Conservation (phyloP, 2,329 filamentous ascomycete species). For the Aspergillus clavatus region DNA sequence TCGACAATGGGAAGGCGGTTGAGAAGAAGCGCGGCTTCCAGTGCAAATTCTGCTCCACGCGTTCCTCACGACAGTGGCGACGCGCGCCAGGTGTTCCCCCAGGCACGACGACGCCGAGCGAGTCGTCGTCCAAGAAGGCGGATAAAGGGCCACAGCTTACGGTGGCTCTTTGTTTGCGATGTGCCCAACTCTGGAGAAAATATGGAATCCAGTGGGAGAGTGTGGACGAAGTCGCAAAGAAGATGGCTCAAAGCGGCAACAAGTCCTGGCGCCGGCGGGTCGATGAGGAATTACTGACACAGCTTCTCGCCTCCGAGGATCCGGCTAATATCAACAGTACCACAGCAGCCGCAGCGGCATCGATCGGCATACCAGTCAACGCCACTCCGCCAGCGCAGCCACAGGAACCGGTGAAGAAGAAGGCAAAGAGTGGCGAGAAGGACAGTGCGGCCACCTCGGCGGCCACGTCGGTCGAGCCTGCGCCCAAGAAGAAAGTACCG, state of each 20-base stretch:
- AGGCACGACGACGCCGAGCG: conserved; percentile 62
- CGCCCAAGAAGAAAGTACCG: conserved; percentile 59
- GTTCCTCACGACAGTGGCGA: conserved; percentile 82
- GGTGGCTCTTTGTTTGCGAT: conserved; percentile 81
- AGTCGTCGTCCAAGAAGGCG: conserved; percentile 63
- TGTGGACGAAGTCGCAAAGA: conserved; percentile 83
- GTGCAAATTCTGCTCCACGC: conserved; percentile 87
- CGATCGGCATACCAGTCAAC: conserved; percentile 39
- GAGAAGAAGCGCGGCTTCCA: conserved; percentile 77
- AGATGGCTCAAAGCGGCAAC: conserved; percentile 72
- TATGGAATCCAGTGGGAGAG: conserved; percentile 97
- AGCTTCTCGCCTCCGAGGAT: conserved; percentile 44
- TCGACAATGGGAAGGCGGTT: conserved; percentile 79
- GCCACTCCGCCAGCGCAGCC: conserved; percentile 28
- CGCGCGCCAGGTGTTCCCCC: conserved; percentile 74
- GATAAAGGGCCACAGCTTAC: conserved; percentile 73
- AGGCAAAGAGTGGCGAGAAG: conserved; percentile 49
- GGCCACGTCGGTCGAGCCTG: conserved; percentile 41
- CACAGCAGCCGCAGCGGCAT: conserved; percentile 42
- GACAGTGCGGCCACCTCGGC: conserved; percentile 48
- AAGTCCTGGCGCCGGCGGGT: conserved; percentile 82
- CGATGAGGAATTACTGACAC: conserved; percentile 71
- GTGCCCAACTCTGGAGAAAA: conserved; percentile 88
- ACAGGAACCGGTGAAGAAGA: conserved; percentile 57
- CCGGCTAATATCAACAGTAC: conserved; percentile 41